Percentiles rank a stretch among this genome's conserved stretches.
These are phyloP conservation scores for Crepidotus variabilis DNA, from an alignment of 768 basidiomycete genomes.

Conservation along the genomic window DNA sequence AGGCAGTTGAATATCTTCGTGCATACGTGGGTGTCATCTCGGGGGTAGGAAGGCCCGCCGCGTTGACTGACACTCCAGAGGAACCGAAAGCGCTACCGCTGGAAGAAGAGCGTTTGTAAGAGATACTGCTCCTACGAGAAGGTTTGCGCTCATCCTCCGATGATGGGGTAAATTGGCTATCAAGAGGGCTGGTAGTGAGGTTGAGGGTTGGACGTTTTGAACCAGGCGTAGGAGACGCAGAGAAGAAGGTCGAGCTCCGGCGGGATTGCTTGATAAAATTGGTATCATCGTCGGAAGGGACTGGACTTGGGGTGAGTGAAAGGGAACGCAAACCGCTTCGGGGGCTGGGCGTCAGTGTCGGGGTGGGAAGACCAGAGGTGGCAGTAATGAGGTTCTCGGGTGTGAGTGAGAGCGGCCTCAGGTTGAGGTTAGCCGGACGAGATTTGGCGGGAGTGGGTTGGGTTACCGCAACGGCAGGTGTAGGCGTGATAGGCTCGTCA, in stretches of 20 bases:
- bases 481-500: conserved; percentile 22
- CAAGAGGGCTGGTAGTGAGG: conserved; percentile 26
- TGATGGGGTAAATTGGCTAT: conserved; percentile 20
- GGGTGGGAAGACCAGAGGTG: conserved; percentile 44
- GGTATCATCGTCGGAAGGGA: conserved; percentile 25
- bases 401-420: conserved; percentile 71
- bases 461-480: conserved; percentile 27
- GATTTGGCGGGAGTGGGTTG: conserved; percentile 43
- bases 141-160: conserved; percentile 29
- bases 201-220: conserved; percentile 34
- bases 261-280: conserved; percentile 21
- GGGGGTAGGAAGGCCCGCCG: conserved; percentile 61
- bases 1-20: conserved; percentile 25
- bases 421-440: conserved; percentile 61
- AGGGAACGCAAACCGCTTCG: conserved; percentile 50
- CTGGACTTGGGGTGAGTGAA: conserved; percentile 34
- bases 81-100: neutral
- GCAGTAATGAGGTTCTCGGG: conserved; percentile 42
- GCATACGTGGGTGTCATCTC: conserved; percentile 64
- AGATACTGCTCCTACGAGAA: conserved; percentile 65
- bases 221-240: conserved; percentile 24
- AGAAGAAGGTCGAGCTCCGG: conserved; percentile 29
- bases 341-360: conserved; percentile 48
- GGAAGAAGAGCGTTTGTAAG: conserved; percentile 55
- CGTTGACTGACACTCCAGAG: conserved; percentile 28